Base-by-base conservation (phyloP, 768 basidiomycete genomes). In the Phanerodontia chrysosporium region DNA sequence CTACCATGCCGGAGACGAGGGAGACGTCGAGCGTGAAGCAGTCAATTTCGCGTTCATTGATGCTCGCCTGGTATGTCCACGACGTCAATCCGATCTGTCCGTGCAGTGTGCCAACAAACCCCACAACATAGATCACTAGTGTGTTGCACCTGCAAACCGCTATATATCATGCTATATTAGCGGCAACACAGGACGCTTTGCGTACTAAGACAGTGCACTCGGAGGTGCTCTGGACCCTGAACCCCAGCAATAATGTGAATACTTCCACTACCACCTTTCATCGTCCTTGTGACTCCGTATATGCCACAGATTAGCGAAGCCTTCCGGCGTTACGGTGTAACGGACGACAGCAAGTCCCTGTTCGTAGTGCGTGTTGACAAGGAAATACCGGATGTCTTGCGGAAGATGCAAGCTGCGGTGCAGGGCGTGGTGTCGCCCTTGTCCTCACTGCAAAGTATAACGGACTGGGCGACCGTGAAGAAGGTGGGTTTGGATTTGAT, bases 41-140 rank as follows among this genome's bases (percentile, higher is more conserved):
- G 81, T 97, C 64, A 92, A 95, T 66, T 97, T 91, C 74, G 89
- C 90, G 0, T 98, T 98, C 72, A 77, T 98, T 67, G 89, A 98
- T 69, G 92, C 91, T 22, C 78, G 77, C 35, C 81, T 93, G 67
- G 94, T 96, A 62, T 61, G 89, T 72, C 18, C 27, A 24, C 21
- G 8, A 24, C 6, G 21, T 16, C 10, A 10, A 6, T 48, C 21
- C 6, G 25, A 28, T 6, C 46, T 5, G 5, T 8, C 3, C 46
- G 24, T 48, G 21, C n/a, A n/a, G n/a, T n/a, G n/a, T n/a, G n/a
- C n/a, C n/a, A n/a, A n/a, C n/a, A n/a, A n/a, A n/a, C n/a, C n/a
- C n/a, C n/a, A n/a, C n/a, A n/a, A n/a, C 27, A 39, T 66, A 97
- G 95, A 85, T 98, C 46, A 89, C 90, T 0, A 95, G 93, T 57